Evolutionary conservation across 768 basidiomycete genomes (phyloP), one percentile per base, ranked within the genome.

Genomic region (Suillus subaureus): DNA sequence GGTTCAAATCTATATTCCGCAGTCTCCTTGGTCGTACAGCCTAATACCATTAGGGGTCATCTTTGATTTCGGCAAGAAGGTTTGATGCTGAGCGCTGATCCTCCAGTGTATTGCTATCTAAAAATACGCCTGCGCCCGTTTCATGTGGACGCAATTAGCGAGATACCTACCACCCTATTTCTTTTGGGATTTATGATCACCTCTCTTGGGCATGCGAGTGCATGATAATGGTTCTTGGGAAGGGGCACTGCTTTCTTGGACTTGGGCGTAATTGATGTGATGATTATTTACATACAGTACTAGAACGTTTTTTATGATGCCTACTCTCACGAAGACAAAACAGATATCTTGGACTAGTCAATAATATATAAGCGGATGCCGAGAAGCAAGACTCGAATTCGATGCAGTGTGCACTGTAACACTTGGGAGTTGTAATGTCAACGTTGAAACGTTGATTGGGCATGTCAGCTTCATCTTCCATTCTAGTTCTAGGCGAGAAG

Each of bases 1-100:
- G 39, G 18, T 42, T 60, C 23, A 60, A 42, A 60, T 60, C 58
- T 60, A 21, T 60, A 21, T 12, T 60, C 7, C 40, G 58, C 58
- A 60, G 6, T 60, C 40, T 60, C 18, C 9, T 60, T 21, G 39
- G 40, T 11, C 58, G 58, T 13, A 11, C 23, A 26, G 23, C 23
- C 18, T 60, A 40, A 42, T n/a, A 13, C 13, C 33, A n/a, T 21
- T 31, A 55, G 54, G 35, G 18, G 31, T 18, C 11, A 21, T 33
- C 52, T 21, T 31, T 52, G 26, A 28, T 18, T 16, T 21, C 2
- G 18, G 21, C 54, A 2, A 55, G 54, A 55, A 55, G 13, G 31
- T 33, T 52, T 55, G 54, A 55, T 55, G 54, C 26, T 15, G 39
- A 11, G 5, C 35, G 35, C 35, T 60, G 26, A 42, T 60, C 12